These are phyloP conservation scores for Massariosphaeria phaeospora DNA, from an alignment of 495 filamentous ascomycete genomes.

Conservation along the genomic window DNA sequence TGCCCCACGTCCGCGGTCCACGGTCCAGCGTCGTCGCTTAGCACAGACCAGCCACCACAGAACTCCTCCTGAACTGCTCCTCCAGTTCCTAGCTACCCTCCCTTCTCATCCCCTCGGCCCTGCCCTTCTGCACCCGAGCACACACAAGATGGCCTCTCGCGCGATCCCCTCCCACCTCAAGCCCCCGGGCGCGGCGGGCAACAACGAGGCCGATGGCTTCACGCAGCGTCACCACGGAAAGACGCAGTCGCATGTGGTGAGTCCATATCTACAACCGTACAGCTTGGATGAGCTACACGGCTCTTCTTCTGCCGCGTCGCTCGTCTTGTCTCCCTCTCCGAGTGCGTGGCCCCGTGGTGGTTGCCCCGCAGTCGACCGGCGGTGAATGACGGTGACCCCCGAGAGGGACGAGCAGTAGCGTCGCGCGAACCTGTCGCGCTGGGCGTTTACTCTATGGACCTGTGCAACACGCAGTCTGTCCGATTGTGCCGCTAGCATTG, in stretches of 20 bases:
- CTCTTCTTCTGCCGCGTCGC: neutral
- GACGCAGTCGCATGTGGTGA: slow-evolving; percentile 91
- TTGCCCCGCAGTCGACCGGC: no score
- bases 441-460: no score
- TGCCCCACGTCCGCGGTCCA: slow-evolving; percentile 20
- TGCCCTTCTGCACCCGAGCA: neutral
- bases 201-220: slow-evolving; percentile 46
- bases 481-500: no score
- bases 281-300: neutral
- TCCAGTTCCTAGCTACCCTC: slow-evolving; percentile 1
- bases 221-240: slow-evolving; percentile 84
- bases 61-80: neutral
- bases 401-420: no score
- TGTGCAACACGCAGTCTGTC: no score
- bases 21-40: slow-evolving; percentile 1
- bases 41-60: slow-evolving; percentile 11
- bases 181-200: slow-evolving; percentile 52
- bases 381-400: no score
- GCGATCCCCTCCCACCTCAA: slow-evolving; percentile 79
- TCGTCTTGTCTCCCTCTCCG: no score
- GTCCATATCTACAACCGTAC: slow-evolving; percentile 41
- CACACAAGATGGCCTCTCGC: slow-evolving; percentile 61
- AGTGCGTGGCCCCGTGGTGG: no score
- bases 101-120: neutral
- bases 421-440: no score